Conservation (phyloP, 139 green algal genomes). For the Astrephomene gubernaculifera region DNA sequence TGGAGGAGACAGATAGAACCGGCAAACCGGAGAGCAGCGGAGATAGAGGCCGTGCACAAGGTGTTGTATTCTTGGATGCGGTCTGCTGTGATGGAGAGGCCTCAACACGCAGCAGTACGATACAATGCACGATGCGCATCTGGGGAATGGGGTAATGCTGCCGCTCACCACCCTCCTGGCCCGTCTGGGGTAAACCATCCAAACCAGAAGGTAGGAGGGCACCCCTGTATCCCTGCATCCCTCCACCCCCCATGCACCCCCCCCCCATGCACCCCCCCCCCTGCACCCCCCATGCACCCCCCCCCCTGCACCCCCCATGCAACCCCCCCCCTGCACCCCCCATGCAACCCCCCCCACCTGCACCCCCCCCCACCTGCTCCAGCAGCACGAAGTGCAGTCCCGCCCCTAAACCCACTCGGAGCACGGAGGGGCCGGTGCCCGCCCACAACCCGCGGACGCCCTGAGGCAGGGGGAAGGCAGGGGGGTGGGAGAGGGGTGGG, state of each 20-base stretch:
- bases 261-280: neutral
- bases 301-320: neutral
- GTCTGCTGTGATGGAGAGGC: no score
- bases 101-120: no score
- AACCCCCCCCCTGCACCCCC: neutral
- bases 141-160: no score
- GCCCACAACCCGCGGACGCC: constrained; percentile 76
- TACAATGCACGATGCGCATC: no score
- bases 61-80: no score
- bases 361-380: constrained; percentile 65
- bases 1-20: no score
- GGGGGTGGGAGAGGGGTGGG: neutral
- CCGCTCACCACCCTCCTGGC: no score
- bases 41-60: no score
- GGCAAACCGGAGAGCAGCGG: no score
- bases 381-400: constrained; percentile 86
- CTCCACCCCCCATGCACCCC: neutral
- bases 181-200: no score
- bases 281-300: neutral
- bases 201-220: no score
- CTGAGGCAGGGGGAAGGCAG: neutral
- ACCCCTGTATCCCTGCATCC: neutral
- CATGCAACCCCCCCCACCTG: neutral
- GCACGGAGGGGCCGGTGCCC: constrained; percentile 80
- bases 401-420: constrained; percentile 78